Percentiles rank a stretch among this genome's conserved stretches.
phyloP scores from a whole-genome alignment of 2,329 filamentous ascomycete genomes.

The Xylaria sp. region DNA sequence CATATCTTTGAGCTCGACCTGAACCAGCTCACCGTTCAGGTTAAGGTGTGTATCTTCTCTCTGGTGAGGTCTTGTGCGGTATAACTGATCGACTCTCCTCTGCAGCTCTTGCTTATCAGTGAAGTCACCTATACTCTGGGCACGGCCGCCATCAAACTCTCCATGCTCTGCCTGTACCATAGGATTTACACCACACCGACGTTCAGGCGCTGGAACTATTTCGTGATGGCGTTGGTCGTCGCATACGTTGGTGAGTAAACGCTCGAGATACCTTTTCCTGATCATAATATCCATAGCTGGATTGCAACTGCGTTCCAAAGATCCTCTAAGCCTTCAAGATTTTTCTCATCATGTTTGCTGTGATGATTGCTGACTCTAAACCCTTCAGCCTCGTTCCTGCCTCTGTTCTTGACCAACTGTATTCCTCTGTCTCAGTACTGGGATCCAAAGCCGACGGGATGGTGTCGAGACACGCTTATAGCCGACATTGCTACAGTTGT shows the following conservation, averaged over 20 bases:
- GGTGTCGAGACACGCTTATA: conserved; percentile 44
- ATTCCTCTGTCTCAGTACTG: conserved; percentile 41
- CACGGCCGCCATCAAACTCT: conserved; percentile 40
- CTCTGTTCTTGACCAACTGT: conserved; percentile 43
- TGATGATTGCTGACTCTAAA: neutral
- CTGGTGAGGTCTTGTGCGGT: conserved; percentile 6
- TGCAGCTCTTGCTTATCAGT: conserved; percentile 29
- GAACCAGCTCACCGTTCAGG: conserved; percentile 6
- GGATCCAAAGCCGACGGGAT: conserved; percentile 41
- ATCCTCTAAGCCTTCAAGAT: neutral
- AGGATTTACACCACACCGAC: conserved; percentile 39
- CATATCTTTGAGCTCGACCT: conserved; percentile 22
- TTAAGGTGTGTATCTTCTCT: conserved; percentile 22
- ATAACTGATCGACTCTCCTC: neutral
- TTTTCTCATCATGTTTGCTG: neutral
- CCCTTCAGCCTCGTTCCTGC: conserved; percentile 36
- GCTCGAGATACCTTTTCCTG: neutral
- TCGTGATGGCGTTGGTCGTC: conserved; percentile 33
- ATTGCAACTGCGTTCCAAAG: neutral
- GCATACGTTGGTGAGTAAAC: conserved; percentile 31
- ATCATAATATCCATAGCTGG: neutral
- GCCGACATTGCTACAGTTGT: conserved; percentile 34
- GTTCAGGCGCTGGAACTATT: conserved; percentile 38
- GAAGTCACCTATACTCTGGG: conserved; percentile 40
- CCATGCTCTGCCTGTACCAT: conserved; percentile 41